Percentiles rank a stretch among this genome's conserved stretches.
phyloP scores from a whole-genome alignment of 1,139 yeast species.

The Magnusiomyces paraingens region DNA sequence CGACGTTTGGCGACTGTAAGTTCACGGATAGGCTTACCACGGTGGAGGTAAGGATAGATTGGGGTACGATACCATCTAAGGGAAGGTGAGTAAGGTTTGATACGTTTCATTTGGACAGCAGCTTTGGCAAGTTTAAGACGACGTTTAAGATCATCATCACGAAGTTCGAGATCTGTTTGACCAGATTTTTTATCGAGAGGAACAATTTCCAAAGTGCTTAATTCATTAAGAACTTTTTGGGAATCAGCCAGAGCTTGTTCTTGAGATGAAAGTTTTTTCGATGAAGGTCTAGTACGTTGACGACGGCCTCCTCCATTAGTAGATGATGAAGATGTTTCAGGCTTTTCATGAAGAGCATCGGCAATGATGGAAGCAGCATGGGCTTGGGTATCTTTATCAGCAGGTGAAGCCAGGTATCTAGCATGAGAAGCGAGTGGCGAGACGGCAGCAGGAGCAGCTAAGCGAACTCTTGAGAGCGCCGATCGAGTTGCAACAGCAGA shows the following conservation, averaged over 20 bases:
- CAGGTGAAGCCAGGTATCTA: slow-evolving; percentile 8
- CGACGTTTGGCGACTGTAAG: slow-evolving; percentile 69
- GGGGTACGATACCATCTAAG: slow-evolving; percentile 87
- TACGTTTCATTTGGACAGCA: slow-evolving; percentile 62
- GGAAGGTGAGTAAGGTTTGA: slow-evolving; percentile 82
- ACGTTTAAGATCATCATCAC: slow-evolving; percentile 64
- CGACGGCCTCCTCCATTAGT: slow-evolving; percentile 10
- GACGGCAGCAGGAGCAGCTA: slow-evolving; percentile 4
- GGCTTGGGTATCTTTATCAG: too few relatives aligned
- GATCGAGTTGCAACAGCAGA: too few relatives aligned
- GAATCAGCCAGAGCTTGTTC: slow-evolving; percentile 16
- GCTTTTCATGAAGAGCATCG: not conserved
- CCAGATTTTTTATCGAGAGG: slow-evolving; percentile 28
- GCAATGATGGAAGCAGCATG: not conserved
- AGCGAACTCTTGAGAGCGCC: not conserved
- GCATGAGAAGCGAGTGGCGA: not conserved
- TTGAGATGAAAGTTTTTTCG: slow-evolving; percentile 16
- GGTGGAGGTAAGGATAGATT: slow-evolving; percentile 76
- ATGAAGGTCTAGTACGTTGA: slow-evolving; percentile 17
- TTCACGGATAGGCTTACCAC: slow-evolving; percentile 72
- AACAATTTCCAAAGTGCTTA: slow-evolving; percentile 22
- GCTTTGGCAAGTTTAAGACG: slow-evolving; percentile 70
- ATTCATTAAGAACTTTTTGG: slow-evolving; percentile 18
- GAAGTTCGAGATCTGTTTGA: slow-evolving; percentile 66
- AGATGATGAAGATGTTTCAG: too few relatives aligned